Evolutionary conservation across 495 filamentous ascomycete genomes (phyloP).

Genomic region (Xylaria flabelliformis): DNA sequence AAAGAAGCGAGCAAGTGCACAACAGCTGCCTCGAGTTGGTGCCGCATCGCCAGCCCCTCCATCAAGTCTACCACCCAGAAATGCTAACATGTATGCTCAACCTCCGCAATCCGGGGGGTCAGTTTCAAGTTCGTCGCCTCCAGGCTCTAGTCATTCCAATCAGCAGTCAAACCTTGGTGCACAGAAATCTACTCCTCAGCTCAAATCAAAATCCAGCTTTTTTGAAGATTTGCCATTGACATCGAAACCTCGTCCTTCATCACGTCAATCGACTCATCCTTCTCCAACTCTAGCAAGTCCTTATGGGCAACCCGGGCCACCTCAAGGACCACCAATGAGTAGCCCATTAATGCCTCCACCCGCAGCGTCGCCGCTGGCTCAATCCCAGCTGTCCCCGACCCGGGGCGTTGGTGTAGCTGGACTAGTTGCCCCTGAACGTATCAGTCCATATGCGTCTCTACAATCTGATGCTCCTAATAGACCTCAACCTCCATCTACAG

Average conservation of each 20-base stretch:
- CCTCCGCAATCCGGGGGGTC: constrained; percentile 43
- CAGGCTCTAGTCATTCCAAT: constrained; percentile 45
- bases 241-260: constrained; percentile 61
- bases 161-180: constrained; percentile 36
- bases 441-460: constrained; percentile 67
- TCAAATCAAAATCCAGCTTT: constrained; percentile 63
- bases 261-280: constrained; percentile 46
- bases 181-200: constrained; percentile 41
- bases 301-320: constrained; percentile 38
- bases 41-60: constrained; percentile 49
- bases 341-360: constrained; percentile 34
- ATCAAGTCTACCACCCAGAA: constrained; percentile 63
- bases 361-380: constrained; percentile 40
- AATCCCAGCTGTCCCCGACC: constrained; percentile 35
- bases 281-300: constrained; percentile 49
- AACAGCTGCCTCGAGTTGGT: constrained; percentile 43
- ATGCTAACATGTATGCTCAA: constrained; percentile 62
- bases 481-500: constrained; percentile 44
- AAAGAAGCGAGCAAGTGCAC: constrained; percentile 60
- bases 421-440: constrained; percentile 61
- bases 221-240: constrained; percentile 86
- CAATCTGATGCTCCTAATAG: constrained; percentile 48
- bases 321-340: constrained; percentile 42
- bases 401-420: constrained; percentile 42
- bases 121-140: constrained; percentile 42